phyloP scores from a whole-genome alignment of 805 yeast genomes.

The Wickerhamiella slavikovae region DNA sequence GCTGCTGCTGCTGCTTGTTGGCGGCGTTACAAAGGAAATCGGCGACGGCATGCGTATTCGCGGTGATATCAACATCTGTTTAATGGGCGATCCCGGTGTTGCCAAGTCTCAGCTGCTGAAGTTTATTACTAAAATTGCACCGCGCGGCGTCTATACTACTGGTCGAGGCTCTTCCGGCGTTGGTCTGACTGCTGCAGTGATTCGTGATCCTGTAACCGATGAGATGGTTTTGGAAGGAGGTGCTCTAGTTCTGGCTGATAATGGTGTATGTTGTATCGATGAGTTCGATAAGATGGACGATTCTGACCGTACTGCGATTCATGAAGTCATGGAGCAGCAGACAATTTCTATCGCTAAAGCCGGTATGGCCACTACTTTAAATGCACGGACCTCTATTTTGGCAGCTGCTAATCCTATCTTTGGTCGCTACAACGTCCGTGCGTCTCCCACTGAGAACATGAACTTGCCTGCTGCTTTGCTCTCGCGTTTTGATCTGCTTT shows the following conservation, averaged over 20 bases:
- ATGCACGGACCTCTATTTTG: slow-evolving; percentile 83
- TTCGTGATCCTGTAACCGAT: slow-evolving; percentile 97
- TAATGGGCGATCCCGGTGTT: slow-evolving; percentile 99
- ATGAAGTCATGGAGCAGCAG: slow-evolving; percentile 99
- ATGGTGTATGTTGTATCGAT: slow-evolving; percentile 96
- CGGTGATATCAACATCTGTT: slow-evolving; percentile 87
- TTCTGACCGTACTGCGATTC: slow-evolving; percentile 88
- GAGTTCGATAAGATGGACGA: slow-evolving; percentile 99
- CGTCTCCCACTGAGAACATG: slow-evolving; percentile 87
- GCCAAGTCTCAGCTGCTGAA: slow-evolving; percentile 93
- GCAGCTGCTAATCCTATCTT: slow-evolving; percentile 98
- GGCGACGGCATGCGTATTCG: slow-evolving; percentile 96
- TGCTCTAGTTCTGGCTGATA: slow-evolving; percentile 88
- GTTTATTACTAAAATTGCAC: slow-evolving; percentile 79
- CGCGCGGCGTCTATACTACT: slow-evolving; percentile 91
- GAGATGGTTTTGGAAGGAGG: slow-evolving; percentile 98
- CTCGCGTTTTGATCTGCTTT: slow-evolving; percentile 84
- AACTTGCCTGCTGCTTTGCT: slow-evolving; percentile 90
- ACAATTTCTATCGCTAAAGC: slow-evolving; percentile 95
- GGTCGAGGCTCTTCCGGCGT: slow-evolving; percentile 99
- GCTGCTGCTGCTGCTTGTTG: slow-evolving; percentile 59
- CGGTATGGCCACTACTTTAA: slow-evolving; percentile 87
- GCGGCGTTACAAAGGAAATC: slow-evolving; percentile 86
- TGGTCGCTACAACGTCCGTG: slow-evolving; percentile 78
- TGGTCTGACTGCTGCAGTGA: slow-evolving; percentile 95